phyloP scores from a whole-genome alignment of 2,329 filamentous ascomycete genomes.

The Beauveria medogensis region DNA sequence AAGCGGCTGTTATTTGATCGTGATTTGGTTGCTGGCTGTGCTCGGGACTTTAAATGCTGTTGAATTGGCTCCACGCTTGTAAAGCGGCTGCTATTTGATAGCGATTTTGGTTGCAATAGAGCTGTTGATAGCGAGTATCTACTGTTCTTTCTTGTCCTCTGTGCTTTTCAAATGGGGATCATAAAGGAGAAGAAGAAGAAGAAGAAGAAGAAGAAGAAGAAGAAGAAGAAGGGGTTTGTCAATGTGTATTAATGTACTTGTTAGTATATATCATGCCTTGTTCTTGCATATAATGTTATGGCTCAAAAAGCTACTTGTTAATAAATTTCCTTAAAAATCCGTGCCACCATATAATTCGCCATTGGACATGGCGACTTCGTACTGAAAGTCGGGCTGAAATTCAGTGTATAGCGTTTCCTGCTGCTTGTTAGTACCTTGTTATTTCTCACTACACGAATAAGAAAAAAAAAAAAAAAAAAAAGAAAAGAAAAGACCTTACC shows the following conservation, averaged over 20 bases:
- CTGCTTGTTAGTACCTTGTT: not conserved
- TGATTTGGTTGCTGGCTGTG: too few relatives aligned
- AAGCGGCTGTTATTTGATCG: not conserved
- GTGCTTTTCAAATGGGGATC: too few relatives aligned
- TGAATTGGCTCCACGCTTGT: too few relatives aligned
- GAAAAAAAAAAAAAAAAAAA: too few relatives aligned
- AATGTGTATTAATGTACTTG: constrained; percentile 25
- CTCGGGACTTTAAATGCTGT: too few relatives aligned
- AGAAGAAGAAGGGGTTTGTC: constrained; percentile 14
- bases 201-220: too few relatives aligned
- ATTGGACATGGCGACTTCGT: constrained; percentile 1
- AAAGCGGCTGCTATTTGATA: too few relatives aligned
- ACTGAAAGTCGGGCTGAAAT: constrained; percentile 2
- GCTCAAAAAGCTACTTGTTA: not conserved
- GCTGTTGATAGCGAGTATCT: not conserved
- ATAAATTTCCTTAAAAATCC: not conserved
- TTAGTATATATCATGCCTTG: not conserved
- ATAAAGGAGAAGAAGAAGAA: too few relatives aligned
- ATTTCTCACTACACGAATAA: too few relatives aligned
- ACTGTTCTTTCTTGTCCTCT: too few relatives aligned
- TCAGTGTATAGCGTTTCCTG: constrained; percentile 4
- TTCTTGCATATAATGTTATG: too few relatives aligned
- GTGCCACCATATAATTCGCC: not conserved
- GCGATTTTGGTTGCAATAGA: not conserved
- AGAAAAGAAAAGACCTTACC: not conserved